phyloP scores from a whole-genome alignment of 257 asterid genomes.

The Primulina huaijiensis region DNA sequence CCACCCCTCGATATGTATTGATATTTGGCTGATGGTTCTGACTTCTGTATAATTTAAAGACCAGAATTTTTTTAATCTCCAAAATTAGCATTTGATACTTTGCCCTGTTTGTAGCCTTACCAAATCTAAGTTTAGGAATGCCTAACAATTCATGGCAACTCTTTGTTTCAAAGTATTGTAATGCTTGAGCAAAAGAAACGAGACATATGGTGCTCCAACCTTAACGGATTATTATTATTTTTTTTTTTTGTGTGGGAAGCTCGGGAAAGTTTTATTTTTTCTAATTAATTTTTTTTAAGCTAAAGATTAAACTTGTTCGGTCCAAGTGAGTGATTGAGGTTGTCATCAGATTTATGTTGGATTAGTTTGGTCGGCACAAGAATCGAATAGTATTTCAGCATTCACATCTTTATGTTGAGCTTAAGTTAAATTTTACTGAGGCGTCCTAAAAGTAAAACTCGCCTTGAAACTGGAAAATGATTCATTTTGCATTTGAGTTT shows the following conservation, averaged over 20 bases:
- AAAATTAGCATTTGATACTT: slow-evolving; percentile 9
- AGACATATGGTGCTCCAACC: neutral
- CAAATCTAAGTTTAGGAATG: neutral
- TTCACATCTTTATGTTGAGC: no score
- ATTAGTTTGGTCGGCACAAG: no score
- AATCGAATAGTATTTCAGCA: no score
- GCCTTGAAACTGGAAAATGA: neutral
- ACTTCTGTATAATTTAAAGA: slow-evolving; percentile 23
- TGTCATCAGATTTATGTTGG: no score
- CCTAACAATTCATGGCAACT: neutral
- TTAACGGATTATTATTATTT: no score
- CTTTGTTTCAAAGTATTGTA: neutral
- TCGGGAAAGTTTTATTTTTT: no score
- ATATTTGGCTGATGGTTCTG: slow-evolving; percentile 10
- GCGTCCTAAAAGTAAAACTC: no score
- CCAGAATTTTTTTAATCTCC: slow-evolving; percentile 4
- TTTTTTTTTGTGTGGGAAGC: no score
- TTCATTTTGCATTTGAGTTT: no score
- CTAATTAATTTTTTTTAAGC: no score
- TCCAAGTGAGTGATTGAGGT: no score
- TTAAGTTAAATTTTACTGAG: neutral
- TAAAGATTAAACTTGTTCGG: no score
- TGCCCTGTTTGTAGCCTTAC: slow-evolving; percentile 2
- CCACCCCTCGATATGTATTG: neutral
- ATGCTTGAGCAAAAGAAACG: neutral